phyloP scores from a whole-genome alignment of 1,284 basidiomycete species.

The Rhodotorula sp. region DNA sequence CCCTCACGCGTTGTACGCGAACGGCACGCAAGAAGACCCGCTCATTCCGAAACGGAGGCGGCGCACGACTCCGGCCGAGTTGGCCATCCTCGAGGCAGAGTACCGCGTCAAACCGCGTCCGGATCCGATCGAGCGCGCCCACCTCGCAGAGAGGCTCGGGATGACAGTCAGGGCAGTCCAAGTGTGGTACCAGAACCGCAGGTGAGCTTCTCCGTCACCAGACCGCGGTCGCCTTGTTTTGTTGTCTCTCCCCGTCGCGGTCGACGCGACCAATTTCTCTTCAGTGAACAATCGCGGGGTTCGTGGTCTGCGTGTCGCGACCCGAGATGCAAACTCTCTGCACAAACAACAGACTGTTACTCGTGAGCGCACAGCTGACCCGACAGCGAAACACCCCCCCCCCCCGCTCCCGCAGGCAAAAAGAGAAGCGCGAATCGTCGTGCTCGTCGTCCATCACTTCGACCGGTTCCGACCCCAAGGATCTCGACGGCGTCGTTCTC shows the following conservation, averaged over 20 bases:
- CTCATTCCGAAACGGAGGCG: slow-evolving; percentile 39
- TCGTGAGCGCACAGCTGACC: too few species aligned
- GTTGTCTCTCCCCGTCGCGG: not conserved
- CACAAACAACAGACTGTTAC: too few species aligned
- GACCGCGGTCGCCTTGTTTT: not conserved
- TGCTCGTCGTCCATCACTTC: slow-evolving; percentile 25
- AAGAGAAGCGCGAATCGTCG: slow-evolving; percentile 37
- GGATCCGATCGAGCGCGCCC: slow-evolving; percentile 29
- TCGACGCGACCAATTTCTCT: not conserved
- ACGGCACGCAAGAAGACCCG: slow-evolving; percentile 30
- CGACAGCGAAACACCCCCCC: too few species aligned
- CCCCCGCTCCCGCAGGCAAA: too few species aligned
- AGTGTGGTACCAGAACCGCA: slow-evolving; percentile 43
- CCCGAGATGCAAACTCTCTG: not conserved
- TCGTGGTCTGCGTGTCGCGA: slow-evolving; percentile 6
- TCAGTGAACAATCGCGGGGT: slow-evolving; percentile 13
- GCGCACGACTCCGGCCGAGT: slow-evolving; percentile 43
- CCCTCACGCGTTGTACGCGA: not conserved
- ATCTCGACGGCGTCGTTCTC: slow-evolving; percentile 33
- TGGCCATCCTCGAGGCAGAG: slow-evolving; percentile 43
- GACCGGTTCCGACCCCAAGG: slow-evolving; percentile 26
- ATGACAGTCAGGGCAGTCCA: slow-evolving; percentile 41
- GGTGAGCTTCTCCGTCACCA: slow-evolving; percentile 18
- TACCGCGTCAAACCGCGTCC: slow-evolving; percentile 37
- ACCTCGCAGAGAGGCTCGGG: slow-evolving; percentile 33